Percentiles rank a stretch among this genome's conserved stretches.
phyloP scores from a whole-genome alignment of 1,284 basidiomycete genomes.

The Naganishia albida region DNA sequence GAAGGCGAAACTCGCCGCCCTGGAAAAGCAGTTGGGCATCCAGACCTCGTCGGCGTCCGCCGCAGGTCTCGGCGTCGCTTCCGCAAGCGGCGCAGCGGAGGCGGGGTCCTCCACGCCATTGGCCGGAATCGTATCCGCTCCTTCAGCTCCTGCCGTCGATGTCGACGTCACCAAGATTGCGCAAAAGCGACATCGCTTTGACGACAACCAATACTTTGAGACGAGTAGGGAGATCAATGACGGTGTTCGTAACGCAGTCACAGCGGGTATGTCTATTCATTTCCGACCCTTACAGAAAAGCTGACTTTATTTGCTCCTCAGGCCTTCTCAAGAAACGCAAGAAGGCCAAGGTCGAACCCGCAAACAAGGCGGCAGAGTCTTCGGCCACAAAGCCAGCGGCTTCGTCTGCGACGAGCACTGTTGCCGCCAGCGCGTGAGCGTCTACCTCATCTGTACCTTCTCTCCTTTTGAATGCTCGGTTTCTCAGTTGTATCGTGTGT shows the following conservation, averaged over 20 bases:
- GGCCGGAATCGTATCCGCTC: constrained; percentile 6
- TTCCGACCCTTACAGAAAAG: not conserved
- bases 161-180: constrained; percentile 57
- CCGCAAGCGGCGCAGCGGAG: not conserved
- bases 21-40: constrained; percentile 79
- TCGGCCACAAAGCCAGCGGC: constrained; percentile 1
- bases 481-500: constrained; percentile 1
- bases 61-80: constrained; percentile 12
- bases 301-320: constrained; percentile 39
- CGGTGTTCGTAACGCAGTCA: constrained; percentile 86
- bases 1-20: constrained; percentile 78
- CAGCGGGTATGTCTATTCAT: constrained; percentile 62
- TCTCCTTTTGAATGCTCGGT: not conserved
- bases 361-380: constrained; percentile 25
- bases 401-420: constrained; percentile 10
- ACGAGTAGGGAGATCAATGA: constrained; percentile 90
- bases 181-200: constrained; percentile 82
- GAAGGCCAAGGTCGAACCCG: constrained; percentile 64
- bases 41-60: constrained; percentile 42
- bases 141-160: constrained; percentile 33
- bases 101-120: constrained; percentile 21
- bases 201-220: constrained; percentile 89
- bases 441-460: not conserved
- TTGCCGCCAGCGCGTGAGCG: constrained; percentile 5
- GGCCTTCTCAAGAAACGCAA: constrained; percentile 82